These are phyloP conservation scores for Ophiostoma angusticollis DNA, from an alignment of 2,329 filamentous ascomycete species.

Conservation along the genomic window DNA sequence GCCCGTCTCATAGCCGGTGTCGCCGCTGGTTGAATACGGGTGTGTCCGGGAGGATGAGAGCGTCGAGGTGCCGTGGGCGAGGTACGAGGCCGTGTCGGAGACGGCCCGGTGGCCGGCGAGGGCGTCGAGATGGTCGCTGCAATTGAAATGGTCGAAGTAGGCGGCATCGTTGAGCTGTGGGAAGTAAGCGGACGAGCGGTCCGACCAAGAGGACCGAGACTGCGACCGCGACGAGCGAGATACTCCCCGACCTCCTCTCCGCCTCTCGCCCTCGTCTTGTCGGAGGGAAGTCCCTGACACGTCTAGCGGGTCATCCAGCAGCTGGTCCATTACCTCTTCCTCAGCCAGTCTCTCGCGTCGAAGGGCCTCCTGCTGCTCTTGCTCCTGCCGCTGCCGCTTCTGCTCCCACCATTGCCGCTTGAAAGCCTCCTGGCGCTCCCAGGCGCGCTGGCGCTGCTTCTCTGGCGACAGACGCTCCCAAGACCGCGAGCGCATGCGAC, in stretches of 20 bases:
- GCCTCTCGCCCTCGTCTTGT: no score
- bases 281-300: no score
- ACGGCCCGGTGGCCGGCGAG: background rate
- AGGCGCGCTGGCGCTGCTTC: background rate
- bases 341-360: background rate
- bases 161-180: background rate
- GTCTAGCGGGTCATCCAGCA: no score
- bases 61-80: background rate
- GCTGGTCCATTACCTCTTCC: background rate
- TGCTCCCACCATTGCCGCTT: background rate
- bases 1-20: conserved; percentile 8
- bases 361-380: background rate
- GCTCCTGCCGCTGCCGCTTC: background rate
- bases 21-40: conserved; percentile 4
- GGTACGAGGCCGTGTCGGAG: conserved; percentile 1
- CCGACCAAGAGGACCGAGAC: no score
- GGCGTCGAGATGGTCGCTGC: background rate
- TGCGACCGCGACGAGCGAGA: no score
- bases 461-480: conserved; percentile 10
- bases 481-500: conserved; percentile 2
- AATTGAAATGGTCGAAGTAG: background rate
- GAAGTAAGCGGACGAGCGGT: no score
- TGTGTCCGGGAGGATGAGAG: background rate
- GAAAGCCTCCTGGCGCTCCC: conserved; percentile 1
- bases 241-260: no score